Percentiles rank a stretch among this genome's conserved stretches.
Conservation (phyloP, 441 rosid species). For the Manihot esculenta region DNA sequence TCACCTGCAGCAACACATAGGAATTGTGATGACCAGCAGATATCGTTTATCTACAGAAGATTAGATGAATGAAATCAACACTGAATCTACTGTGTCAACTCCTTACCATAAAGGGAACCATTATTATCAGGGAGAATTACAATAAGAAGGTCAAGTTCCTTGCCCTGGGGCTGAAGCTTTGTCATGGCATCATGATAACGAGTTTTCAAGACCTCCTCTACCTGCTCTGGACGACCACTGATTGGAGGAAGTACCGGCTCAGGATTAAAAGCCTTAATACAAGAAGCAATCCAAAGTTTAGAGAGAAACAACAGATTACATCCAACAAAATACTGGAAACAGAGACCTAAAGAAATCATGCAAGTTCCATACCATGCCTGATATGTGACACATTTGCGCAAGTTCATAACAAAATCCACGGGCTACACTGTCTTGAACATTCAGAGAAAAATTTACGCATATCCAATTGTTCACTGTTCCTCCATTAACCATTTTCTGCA, state of each 20-base stretch:
- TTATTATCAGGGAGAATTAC: conserved; percentile 92
- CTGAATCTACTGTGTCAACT: neutral
- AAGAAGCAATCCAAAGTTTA: conserved; percentile 18
- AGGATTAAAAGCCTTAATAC: conserved; percentile 63
- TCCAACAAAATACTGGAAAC: conserved; percentile 6
- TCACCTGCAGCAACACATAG: conserved; percentile 59
- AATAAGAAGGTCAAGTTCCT: conserved; percentile 85
- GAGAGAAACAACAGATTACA: neutral
- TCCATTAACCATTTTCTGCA: conserved; percentile 97
- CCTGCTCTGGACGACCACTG: conserved; percentile 83
- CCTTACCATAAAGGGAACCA: conserved; percentile 86
- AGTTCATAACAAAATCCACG: conserved; percentile 77
- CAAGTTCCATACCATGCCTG: conserved; percentile 72
- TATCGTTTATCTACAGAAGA: neutral
- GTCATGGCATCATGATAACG: conserved; percentile 84
- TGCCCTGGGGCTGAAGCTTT: conserved; percentile 54
- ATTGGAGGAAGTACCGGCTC: conserved; percentile 70
- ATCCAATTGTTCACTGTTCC: conserved; percentile 87
- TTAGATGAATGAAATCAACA: neutral
- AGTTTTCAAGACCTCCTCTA: conserved; percentile 74
- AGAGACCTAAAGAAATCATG: neutral
- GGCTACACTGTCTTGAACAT: conserved; percentile 69
- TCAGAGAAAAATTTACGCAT: conserved; percentile 82
- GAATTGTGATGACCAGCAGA: neutral
- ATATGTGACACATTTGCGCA: conserved; percentile 77